phyloP scores from a whole-genome alignment of 1,139 yeast genomes.

The Suhomyces panamericanus region DNA sequence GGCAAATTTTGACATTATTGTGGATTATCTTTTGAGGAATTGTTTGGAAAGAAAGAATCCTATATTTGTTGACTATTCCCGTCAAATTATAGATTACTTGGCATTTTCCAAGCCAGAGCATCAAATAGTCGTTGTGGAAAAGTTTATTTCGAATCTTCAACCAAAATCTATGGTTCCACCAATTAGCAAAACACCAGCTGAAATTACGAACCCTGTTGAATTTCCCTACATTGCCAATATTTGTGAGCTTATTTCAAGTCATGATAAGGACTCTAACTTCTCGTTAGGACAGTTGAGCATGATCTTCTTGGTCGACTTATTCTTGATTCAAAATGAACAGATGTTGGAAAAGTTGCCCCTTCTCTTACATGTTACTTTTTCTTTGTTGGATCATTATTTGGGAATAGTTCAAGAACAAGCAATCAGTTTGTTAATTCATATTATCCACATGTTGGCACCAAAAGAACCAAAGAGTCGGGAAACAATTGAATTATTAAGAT shows the following conservation, averaged over 20 bases:
- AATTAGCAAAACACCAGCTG: slow-evolving; percentile 24
- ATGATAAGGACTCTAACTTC: slow-evolving; percentile 73
- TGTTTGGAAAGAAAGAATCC: slow-evolving; percentile 75
- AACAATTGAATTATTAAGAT: slow-evolving; percentile 55
- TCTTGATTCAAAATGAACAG: slow-evolving; percentile 59
- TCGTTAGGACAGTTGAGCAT: slow-evolving; percentile 87
- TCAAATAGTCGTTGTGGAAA: slow-evolving; percentile 58
- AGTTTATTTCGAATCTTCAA: slow-evolving; percentile 65
- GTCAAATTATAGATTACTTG: slow-evolving; percentile 79
- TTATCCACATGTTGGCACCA: slow-evolving; percentile 64
- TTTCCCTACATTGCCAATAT: slow-evolving; percentile 76
- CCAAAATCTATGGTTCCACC: slow-evolving; percentile 90
- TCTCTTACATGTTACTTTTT: slow-evolving; percentile 79
- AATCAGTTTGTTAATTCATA: slow-evolving; percentile 67
- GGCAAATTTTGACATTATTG: slow-evolving; percentile 67
- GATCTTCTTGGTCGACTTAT: slow-evolving; percentile 78
- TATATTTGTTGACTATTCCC: slow-evolving; percentile 70
- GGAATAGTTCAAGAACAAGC: slow-evolving; percentile 85
- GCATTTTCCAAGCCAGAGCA: slow-evolving; percentile 57
- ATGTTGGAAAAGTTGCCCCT: slow-evolving; percentile 63
- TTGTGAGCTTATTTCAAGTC: slow-evolving; percentile 53
- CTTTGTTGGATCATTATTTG: slow-evolving; percentile 83
- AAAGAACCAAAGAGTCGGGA: slow-evolving; percentile 54
- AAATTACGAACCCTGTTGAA: slow-evolving; percentile 4
- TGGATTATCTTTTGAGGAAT: slow-evolving; percentile 67